These are phyloP conservation scores for Apophysomyces variabilis DNA, from an alignment of 371 early-diverging fungal genomes.

Conservation along the genomic window DNA sequence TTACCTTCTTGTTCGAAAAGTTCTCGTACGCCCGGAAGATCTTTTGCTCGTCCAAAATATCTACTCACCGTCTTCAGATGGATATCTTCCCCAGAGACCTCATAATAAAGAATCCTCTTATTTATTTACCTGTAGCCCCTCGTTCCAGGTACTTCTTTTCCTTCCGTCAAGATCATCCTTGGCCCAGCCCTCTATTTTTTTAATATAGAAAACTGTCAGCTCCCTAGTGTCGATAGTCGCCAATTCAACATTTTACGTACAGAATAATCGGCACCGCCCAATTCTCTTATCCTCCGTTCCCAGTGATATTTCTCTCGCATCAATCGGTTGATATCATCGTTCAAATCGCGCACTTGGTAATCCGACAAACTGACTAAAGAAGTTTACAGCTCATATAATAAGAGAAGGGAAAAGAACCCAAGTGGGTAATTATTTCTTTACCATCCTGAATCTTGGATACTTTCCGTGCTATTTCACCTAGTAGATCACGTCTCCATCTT, in stretches of 20 bases:
- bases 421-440: conserved; percentile 33
- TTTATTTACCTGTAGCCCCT: conserved; percentile 86
- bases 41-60: conserved; percentile 97
- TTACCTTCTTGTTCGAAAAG: conserved; percentile 77
- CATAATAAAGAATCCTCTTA: background rate
- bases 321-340: conserved; percentile 95
- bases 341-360: conserved; percentile 91
- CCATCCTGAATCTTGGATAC: conserved; percentile 93
- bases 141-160: conserved; percentile 89
- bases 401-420: background rate
- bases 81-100: background rate
- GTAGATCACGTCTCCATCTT: conserved; percentile 87
- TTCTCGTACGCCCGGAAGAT: conserved; percentile 94
- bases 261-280: conserved; percentile 95
- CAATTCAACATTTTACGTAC: conserved; percentile 44
- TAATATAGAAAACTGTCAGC: background rate
- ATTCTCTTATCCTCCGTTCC: conserved; percentile 89
- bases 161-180: conserved; percentile 83
- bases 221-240: too few species aligned
- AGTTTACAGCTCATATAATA: background rate
- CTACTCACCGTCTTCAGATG: conserved; percentile 29
- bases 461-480: conserved; percentile 86
- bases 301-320: conserved; percentile 91
- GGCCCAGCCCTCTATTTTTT: conserved; percentile 68
- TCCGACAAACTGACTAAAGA: conserved; percentile 78